phyloP scores from a whole-genome alignment of 768 basidiomycete genomes.

The Floccularia luteovirens region DNA sequence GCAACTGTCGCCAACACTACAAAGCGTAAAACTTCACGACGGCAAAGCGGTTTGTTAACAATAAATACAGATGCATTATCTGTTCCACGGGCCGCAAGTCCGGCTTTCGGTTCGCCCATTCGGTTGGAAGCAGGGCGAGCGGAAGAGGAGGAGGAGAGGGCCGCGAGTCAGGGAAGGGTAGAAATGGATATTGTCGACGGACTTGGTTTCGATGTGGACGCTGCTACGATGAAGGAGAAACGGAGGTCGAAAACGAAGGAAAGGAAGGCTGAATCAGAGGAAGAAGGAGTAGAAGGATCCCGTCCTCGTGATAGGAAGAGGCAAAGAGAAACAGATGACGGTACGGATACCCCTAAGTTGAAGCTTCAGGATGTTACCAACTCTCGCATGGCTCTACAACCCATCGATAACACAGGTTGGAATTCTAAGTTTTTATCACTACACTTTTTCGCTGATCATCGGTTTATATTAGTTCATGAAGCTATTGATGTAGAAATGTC shows the following conservation, averaged over 20 bases:
- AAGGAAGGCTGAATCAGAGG: constrained; percentile 22
- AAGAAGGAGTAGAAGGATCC: constrained; percentile 11
- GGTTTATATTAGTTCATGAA: constrained; percentile 10
- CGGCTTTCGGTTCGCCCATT: constrained; percentile 60
- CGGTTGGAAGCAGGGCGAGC: constrained; percentile 48
- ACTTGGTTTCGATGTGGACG: constrained; percentile 24
- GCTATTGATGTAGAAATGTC: constrained; percentile 9
- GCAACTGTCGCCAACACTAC: constrained; percentile 12
- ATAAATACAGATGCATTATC: constrained; percentile 29
- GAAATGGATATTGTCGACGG: constrained; percentile 13
- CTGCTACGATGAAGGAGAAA: constrained; percentile 20
- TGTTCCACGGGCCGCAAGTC: constrained; percentile 54
- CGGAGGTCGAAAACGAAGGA: constrained; percentile 37
- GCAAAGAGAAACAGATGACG: constrained; percentile 20
- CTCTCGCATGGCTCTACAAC: constrained; percentile 35
- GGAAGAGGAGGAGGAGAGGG: constrained; percentile 49
- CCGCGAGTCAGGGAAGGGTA: constrained; percentile 11
- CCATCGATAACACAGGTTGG: constrained; percentile 37
- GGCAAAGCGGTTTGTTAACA: constrained; percentile 51
- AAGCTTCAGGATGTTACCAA: constrained; percentile 64
- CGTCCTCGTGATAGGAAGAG: constrained; percentile 31
- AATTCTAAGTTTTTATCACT: background rate
- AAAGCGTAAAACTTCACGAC: constrained; percentile 31
- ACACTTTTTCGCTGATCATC: background rate
- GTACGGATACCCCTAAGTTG: constrained; percentile 29